Conservation (phyloP, 225 moss, liverwort and hornwort genomes). For the Polytrichum formosum region DNA sequence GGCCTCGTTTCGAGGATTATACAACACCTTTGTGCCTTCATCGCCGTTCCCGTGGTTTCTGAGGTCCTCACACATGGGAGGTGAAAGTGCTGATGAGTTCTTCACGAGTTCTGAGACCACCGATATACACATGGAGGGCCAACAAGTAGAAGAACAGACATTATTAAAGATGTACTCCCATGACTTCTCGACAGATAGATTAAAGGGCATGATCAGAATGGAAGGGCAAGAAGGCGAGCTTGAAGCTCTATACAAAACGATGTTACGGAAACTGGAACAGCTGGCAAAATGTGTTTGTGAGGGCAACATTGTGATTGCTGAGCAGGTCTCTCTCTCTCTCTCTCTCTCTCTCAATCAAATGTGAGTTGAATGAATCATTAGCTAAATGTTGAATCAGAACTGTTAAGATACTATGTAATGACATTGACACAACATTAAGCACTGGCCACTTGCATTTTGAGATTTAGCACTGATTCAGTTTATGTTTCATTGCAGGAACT, state of each 20-base stretch:
- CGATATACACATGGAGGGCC: conserved; percentile 30
- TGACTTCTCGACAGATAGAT: conserved; percentile 50
- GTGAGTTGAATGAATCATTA: too few species aligned
- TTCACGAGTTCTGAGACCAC: conserved; percentile 18
- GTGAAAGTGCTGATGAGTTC: conserved; percentile 45
- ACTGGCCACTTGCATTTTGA: neutral
- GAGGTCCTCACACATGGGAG: conserved; percentile 34
- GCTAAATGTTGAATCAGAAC: too few species aligned
- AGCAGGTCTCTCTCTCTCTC: conserved; percentile 32
- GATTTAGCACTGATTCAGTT: neutral
- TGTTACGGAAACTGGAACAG: conserved; percentile 77
- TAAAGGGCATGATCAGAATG: conserved; percentile 39
- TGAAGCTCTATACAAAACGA: conserved; percentile 75
- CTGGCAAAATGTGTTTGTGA: conserved; percentile 80
- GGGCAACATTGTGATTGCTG: conserved; percentile 55
- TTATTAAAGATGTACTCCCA: conserved; percentile 61
- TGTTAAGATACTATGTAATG: neutral
- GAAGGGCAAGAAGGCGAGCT: conserved; percentile 78
- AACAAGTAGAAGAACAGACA: conserved; percentile 43
- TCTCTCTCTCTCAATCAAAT: neutral
- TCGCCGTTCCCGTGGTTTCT: conserved; percentile 79
- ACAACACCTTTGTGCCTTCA: conserved; percentile 88
- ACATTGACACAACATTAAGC: too few species aligned
- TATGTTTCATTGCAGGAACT: conserved; percentile 1
- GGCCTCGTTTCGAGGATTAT: conserved; percentile 75